phyloP scores from a whole-genome alignment of 169 alveolate genomes.

The Ichthyophthirius multifiliis region DNA sequence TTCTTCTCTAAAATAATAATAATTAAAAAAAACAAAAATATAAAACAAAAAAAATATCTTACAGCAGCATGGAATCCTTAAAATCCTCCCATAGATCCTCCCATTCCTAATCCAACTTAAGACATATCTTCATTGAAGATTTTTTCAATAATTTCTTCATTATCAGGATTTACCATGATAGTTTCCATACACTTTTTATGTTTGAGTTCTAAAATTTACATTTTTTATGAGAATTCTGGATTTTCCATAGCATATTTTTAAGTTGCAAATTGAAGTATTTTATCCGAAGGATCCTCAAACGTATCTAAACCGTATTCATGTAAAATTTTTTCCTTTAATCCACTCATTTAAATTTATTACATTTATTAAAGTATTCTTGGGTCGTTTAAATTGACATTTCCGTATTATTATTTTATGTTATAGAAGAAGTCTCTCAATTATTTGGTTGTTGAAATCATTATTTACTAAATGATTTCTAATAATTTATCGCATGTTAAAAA shows the following conservation, averaged over 20 bases:
- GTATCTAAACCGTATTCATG: constrained; percentile 1
- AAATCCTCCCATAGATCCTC: neutral
- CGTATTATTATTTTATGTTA: neutral
- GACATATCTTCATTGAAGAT: neutral
- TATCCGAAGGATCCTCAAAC: neutral
- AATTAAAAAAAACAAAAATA: neutral
- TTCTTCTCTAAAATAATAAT: neutral
- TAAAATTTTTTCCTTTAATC: neutral
- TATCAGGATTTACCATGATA: neutral
- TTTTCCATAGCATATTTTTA: constrained; percentile 6
- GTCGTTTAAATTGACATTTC: constrained; percentile 6
- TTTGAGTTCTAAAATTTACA: constrained; percentile 4
- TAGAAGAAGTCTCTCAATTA: neutral
- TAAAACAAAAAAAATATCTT: neutral
- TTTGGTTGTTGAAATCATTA: neutral
- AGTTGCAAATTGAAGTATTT: constrained; percentile 16
- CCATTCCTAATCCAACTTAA: constrained; percentile 2
- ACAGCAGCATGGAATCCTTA: neutral
- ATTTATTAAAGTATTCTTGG: neutral
- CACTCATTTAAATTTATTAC: neutral
- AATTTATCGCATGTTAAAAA: constrained; percentile 4
- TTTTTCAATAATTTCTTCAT: neutral
- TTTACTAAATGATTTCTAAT: neutral
- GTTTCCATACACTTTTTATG: constrained; percentile 3
- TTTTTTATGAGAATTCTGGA: constrained; percentile 17